Evolutionary conservation across 108 stramenopile genomes (phyloP), one percentile per base, ranked within the genome.

Genomic region (Cafeteria roenbergensis): DNA sequence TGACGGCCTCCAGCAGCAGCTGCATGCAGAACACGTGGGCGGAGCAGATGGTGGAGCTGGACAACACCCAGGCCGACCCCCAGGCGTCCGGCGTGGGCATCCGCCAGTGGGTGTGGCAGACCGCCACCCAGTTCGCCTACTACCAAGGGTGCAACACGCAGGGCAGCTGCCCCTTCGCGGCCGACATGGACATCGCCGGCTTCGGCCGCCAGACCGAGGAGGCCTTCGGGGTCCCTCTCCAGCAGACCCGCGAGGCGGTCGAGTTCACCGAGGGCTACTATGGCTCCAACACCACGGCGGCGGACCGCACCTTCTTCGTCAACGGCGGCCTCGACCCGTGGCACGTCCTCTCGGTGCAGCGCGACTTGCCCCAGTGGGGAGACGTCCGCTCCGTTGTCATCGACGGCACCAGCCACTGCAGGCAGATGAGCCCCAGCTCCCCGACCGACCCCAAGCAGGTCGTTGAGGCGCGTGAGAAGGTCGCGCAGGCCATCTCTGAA

Each of bases 251-350:
- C 42, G 65, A 60, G 34, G 82, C 80, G 52, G 75, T 95, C 29
- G 71, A 82, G 55, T 58, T 76, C 22, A 79, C 87, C 17, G 67
- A 83, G 27, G 71, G 69, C 24, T 73, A 73, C 54, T 95, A 95
- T 60, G 92, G 92, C 28, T 90, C 90, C 30, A 63, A 81, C 31
- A 53, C 34, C 1, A 80, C 85, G 6, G 78, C 73, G 51, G 55
- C 50, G 21, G 32, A 51, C 48, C 79, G 86, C 20, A 86, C 93
- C 33, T 55, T 92, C 22, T 90, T 84, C 57, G 79, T 87, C 32
- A 93, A 87, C 73, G 94, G 94, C 26, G 75, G 88, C 59, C 87
- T 90, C 9, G 94, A 95, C 78, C 94, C 94, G 0, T 95, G 94
- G 94, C 85, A 81, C 17, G 82, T 72, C 24, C 74, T 89, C 26